Evolutionary conservation across 2,329 filamentous ascomycete species (phyloP).

Genomic region (Colletotrichum graminicola): DNA sequence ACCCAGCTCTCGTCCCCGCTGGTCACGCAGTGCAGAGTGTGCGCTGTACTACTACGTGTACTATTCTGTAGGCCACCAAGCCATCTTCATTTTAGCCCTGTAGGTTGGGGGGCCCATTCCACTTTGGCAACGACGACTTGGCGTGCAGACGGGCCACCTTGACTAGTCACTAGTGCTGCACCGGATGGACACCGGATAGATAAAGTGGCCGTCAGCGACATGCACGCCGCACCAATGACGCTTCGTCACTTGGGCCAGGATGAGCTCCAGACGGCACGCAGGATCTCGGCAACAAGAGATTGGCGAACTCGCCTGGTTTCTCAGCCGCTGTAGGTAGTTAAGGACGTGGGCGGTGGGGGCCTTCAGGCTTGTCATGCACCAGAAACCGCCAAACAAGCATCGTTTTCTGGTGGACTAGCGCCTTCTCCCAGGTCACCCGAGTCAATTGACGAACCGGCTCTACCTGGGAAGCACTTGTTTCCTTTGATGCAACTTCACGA

Average conservation of each 20-base stretch:
- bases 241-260: conserved; percentile 6
- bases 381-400: neutral
- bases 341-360: conserved; percentile 2
- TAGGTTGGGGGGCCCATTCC: neutral
- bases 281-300: conserved; percentile 40
- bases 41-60: conserved; percentile 1
- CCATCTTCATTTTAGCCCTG: neutral
- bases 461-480: conserved; percentile 19
- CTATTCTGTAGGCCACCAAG: conserved; percentile 3
- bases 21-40: conserved; percentile 13
- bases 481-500: conserved; percentile 33
- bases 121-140: conserved; percentile 32
- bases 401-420: neutral
- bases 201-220: conserved; percentile 25
- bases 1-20: conserved; percentile 3
- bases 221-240: conserved; percentile 26
- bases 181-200: conserved; percentile 17
- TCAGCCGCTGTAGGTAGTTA: conserved; percentile 15
- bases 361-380: neutral
- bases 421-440: neutral
- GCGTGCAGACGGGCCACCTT: conserved; percentile 32
- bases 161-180: conserved; percentile 20
- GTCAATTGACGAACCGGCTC: conserved; percentile 24
- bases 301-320: conserved; percentile 30
- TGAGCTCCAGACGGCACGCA: conserved; percentile 3